Base-by-base conservation (phyloP, 1,284 basidiomycete genomes). In the Ganoderma sp. region DNA sequence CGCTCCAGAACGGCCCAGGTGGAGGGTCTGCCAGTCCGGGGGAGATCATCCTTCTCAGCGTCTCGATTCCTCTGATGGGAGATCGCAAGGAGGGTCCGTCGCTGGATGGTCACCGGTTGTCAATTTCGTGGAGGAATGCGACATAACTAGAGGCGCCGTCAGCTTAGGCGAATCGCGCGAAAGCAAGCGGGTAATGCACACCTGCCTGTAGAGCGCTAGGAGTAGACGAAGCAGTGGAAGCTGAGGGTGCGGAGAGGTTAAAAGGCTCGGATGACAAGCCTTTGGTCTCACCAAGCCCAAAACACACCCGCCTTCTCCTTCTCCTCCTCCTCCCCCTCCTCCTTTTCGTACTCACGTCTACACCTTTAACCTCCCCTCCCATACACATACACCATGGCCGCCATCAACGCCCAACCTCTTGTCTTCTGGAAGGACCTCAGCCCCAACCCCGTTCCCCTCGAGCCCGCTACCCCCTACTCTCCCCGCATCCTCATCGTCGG, bases 401-500 rank as follows among this genome's bases (percentile, higher is more conserved):
- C 43, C 1, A 41, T 39, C 17, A 59, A 59, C 34, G 50, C 43
- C 17, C 62, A 64, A 17, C 66, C 66, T 39, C 62, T 67, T 39
- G 66, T 64, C 14, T 64, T 67, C 63, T 67, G 66, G 66, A 67
- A 64, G 58, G 63, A 67, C 48, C 66, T 67, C 28, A 56, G 57
- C 10, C 66, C 66, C 22, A 6, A 56, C 50, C 58, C 66, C 7
- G 25, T 59, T 17, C 52, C 45, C 28, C 57, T 67, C 3, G 58
- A 67, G n/a, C 66, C 66, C 28, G 63, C 66, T 12, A 67, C 66
- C 12, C 62, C 63, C 8, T 63, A 59, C 57, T 67, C 66, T 42
- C 66, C 63, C 28, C 71, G 69, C 17, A 65, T 75, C n/a, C 69
- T 77, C 45, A 66, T 77, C 63, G 69, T 76, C 28, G 75, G 75